These are phyloP conservation scores for Aspergillus ibericus DNA, from an alignment of 2,329 filamentous ascomycete genomes.

Conservation along the genomic window DNA sequence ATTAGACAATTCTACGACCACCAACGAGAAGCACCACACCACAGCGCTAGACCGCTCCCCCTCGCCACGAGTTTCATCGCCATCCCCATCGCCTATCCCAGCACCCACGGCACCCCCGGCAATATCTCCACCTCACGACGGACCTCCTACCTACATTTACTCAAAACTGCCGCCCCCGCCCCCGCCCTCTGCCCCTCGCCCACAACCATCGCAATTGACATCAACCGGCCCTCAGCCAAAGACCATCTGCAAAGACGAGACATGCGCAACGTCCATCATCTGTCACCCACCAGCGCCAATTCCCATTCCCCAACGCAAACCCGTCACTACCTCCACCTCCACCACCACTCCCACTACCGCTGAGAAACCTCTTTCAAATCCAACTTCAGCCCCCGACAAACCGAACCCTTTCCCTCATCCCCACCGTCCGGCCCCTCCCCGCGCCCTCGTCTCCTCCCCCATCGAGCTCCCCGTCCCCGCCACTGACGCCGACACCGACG, in stretches of 20 bases:
- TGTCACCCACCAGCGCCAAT: not conserved
- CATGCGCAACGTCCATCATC: not conserved
- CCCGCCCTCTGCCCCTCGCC: too few relatives aligned
- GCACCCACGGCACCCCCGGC: not conserved
- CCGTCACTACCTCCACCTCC: not conserved
- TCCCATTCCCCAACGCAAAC: not conserved
- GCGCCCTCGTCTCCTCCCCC: slow-evolving; percentile 27
- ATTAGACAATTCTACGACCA: not conserved
- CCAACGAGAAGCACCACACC: too few relatives aligned
- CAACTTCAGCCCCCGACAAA: too few relatives aligned
- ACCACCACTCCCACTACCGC: too few relatives aligned
- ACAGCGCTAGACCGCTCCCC: too few relatives aligned
- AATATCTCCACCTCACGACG: not conserved
- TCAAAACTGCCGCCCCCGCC: not conserved
- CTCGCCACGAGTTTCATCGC: not conserved
- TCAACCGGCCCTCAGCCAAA: not conserved
- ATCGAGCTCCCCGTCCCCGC: slow-evolving; percentile 35
- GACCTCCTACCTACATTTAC: not conserved
- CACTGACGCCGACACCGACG: slow-evolving; percentile 37
- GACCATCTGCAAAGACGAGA: not conserved
- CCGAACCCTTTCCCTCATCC: slow-evolving; percentile 2
- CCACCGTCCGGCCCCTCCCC: slow-evolving; percentile 24
- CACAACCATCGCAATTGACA: too few relatives aligned
- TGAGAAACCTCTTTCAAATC: too few relatives aligned
- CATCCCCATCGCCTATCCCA: not conserved